Evolutionary conservation across 2,329 filamentous ascomycete genomes (phyloP).

Genomic region (Microdochium bolleyi): DNA sequence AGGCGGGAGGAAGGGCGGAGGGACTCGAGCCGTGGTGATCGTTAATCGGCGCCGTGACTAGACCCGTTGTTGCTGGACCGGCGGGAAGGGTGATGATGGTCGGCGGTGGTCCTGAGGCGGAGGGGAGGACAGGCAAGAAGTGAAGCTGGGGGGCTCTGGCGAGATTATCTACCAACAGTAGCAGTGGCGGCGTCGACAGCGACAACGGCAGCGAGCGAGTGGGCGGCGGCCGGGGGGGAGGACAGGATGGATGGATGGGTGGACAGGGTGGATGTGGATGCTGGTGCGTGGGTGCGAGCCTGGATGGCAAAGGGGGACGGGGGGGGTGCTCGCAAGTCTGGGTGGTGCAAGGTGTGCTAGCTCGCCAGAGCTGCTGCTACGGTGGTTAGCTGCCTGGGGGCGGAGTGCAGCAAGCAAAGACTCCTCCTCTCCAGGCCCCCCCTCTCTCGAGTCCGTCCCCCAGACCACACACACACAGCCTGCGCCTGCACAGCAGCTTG

Average conservation of each 20-base stretch:
- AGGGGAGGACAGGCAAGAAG: background rate
- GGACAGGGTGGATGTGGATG: background rate
- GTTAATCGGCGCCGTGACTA: constrained; percentile 1
- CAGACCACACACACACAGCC: too few relatives aligned
- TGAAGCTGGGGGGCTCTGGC: background rate
- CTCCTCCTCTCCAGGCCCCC: too few relatives aligned
- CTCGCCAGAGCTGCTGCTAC: too few relatives aligned
- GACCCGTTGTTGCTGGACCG: background rate
- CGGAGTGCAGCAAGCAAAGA: too few relatives aligned
- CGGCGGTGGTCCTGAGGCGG: background rate
- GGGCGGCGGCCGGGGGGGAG: background rate
- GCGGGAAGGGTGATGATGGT: background rate
- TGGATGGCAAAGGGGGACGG: background rate
- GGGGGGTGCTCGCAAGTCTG: background rate
- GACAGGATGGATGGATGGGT: background rate
- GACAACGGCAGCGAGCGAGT: background rate
- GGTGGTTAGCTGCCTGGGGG: too few relatives aligned
- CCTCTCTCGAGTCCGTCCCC: too few relatives aligned
- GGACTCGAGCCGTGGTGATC: background rate
- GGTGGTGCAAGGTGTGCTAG: too few relatives aligned
- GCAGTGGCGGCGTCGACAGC: background rate
- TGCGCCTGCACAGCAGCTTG: too few relatives aligned
- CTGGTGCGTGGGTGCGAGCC: background rate
- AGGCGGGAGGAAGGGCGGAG: background rate
- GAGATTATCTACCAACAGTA: constrained; percentile 1